Evolutionary conservation across 2,329 filamentous ascomycete genomes (phyloP).

Genomic region (Passalora sequoiae): DNA sequence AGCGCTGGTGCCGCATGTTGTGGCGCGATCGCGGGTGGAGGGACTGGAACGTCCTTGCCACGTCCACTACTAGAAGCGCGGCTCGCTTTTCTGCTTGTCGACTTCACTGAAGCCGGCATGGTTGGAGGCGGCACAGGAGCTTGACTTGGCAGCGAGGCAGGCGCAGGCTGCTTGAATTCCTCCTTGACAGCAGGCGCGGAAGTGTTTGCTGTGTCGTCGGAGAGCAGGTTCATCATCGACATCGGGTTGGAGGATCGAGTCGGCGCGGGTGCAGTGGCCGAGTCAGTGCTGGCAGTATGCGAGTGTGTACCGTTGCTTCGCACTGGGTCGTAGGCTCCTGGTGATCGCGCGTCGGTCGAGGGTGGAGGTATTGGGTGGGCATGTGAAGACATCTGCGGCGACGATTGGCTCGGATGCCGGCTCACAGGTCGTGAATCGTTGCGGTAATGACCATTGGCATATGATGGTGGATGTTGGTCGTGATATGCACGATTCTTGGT

Average conservation of each 20-base stretch:
- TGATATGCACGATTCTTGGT: conserved; percentile 21
- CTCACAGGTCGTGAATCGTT: conserved; percentile 18
- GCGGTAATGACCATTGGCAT: conserved; percentile 26
- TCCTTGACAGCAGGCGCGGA: conserved; percentile 9
- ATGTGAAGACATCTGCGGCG: conserved; percentile 22
- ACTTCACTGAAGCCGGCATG: conserved; percentile 15
- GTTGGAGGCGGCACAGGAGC: conserved; percentile 10
- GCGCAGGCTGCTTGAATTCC: conserved; percentile 4
- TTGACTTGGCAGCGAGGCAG: conserved; percentile 6
- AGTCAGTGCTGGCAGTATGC: conserved; percentile 25
- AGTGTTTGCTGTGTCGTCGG: conserved; percentile 49
- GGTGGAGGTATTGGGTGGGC: conserved; percentile 24
- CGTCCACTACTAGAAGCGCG: conserved; percentile 23
- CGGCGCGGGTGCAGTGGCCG: conserved; percentile 28
- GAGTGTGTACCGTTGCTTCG: conserved; percentile 29
- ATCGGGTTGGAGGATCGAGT: conserved; percentile 74
- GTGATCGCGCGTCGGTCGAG: conserved; percentile 36
- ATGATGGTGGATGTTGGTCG: conserved; percentile 19
- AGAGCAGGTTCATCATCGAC: conserved; percentile 94
- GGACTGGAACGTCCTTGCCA: conserved; percentile 10
- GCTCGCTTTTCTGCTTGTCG: conserved; percentile 24
- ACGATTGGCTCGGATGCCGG: conserved; percentile 26
- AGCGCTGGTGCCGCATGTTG: conserved; percentile 9
- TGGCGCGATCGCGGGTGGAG: conserved; percentile 1
- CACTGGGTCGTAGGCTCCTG: conserved; percentile 28